These are phyloP conservation scores for Colletotrichum theobromicola DNA, from an alignment of 2,329 filamentous ascomycete genomes.

Conservation along the genomic window DNA sequence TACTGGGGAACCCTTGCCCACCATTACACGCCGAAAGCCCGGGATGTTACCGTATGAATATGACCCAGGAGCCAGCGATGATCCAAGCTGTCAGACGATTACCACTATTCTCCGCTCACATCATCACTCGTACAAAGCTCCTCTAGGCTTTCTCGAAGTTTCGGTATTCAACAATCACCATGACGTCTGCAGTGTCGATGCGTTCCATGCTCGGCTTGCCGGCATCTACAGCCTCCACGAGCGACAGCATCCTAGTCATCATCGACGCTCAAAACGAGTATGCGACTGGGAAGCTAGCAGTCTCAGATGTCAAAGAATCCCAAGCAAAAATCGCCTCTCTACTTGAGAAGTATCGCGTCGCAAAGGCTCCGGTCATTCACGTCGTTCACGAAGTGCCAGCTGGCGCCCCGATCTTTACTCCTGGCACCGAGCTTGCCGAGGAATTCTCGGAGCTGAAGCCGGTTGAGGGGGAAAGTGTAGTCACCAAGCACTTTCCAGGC, in stretches of 20 bases:
- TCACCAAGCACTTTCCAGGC: conserved; percentile 65
- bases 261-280: conserved; percentile 77
- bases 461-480: conserved; percentile 55
- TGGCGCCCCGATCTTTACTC: conserved; percentile 70
- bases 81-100: background rate
- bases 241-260: conserved; percentile 66
- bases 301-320: conserved; percentile 55
- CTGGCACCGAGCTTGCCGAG: conserved; percentile 61
- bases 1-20: background rate
- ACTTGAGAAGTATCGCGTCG: conserved; percentile 62
- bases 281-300: conserved; percentile 59
- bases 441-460: conserved; percentile 66
- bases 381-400: conserved; percentile 63
- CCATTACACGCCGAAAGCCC: background rate
- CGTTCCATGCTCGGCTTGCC: conserved; percentile 43
- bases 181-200: conserved; percentile 28
- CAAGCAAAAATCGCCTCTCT: conserved; percentile 61
- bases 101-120: background rate
- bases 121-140: background rate
- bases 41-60: background rate
- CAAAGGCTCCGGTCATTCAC: conserved; percentile 59
- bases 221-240: conserved; percentile 46
- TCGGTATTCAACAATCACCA: background rate
- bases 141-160: background rate
- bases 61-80: background rate